These are phyloP conservation scores for Neoboletus subvelutipes DNA, from an alignment of 768 basidiomycete species.

Conservation along the genomic window DNA sequence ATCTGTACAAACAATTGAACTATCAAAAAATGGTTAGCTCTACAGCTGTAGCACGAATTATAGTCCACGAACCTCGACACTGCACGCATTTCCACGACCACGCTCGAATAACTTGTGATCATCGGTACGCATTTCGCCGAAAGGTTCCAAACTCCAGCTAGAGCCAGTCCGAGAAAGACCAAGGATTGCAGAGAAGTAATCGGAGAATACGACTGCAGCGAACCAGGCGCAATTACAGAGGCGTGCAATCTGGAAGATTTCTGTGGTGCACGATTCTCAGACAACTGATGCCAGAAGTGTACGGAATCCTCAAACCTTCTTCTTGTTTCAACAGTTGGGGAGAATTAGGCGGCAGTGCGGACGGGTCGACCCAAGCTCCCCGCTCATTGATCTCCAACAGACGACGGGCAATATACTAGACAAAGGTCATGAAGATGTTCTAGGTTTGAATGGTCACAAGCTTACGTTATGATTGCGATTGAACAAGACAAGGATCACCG, in stretches of 20 bases:
- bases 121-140: conserved; percentile 62
- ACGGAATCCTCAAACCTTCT: conserved; percentile 36
- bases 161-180: conserved; percentile 76
- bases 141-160: conserved; percentile 75
- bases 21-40: conserved; percentile 25
- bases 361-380: conserved; percentile 58
- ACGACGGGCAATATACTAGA: conserved; percentile 75
- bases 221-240: conserved; percentile 83
- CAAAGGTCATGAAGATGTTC: not conserved
- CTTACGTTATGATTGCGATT: conserved; percentile 86
- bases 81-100: conserved; percentile 78
- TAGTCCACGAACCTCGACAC: conserved; percentile 61
- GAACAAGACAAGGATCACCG: conserved; percentile 79
- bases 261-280: conserved; percentile 34
- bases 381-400: conserved; percentile 82
- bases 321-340: conserved; percentile 52
- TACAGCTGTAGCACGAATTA: not conserved
- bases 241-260: conserved; percentile 82
- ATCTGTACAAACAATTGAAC: conserved; percentile 84
- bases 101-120: conserved; percentile 73
- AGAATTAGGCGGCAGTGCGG: conserved; percentile 35
- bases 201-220: conserved; percentile 72
- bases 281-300: not conserved
- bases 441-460: not conserved
- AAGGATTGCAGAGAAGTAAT: conserved; percentile 79